Conservation (phyloP, 495 filamentous ascomycete species). For the Neurospora sp. region DNA sequence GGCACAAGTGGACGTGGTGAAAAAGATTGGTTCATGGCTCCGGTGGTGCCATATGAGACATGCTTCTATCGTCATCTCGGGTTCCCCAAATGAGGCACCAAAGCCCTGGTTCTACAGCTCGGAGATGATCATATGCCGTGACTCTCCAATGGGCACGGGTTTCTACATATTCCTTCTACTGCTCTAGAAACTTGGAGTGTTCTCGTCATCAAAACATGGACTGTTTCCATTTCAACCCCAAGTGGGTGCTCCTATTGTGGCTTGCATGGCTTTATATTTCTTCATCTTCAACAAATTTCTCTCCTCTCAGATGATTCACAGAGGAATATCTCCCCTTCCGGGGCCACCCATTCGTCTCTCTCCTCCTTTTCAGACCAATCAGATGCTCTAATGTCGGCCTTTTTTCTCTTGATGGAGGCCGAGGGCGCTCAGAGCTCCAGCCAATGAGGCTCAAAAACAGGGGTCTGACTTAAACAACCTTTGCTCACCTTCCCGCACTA, state of each 20-base stretch:
- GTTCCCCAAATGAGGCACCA: background rate
- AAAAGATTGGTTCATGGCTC: background rate
- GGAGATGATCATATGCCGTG: background rate
- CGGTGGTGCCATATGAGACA: background rate
- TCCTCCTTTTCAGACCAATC: slow-evolving; percentile 17
- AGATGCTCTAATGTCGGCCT: slow-evolving; percentile 6
- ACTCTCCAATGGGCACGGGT: background rate
- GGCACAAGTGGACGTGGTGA: background rate
- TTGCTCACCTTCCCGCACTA: slow-evolving; percentile 25
- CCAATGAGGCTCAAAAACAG: slow-evolving; percentile 29
- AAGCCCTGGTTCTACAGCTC: background rate
- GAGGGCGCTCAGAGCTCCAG: slow-evolving; percentile 18
- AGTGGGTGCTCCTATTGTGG: background rate
- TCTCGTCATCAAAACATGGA: background rate
- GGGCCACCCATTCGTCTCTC: slow-evolving; percentile 13
- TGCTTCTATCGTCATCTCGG: background rate
- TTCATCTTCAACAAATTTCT: slow-evolving; percentile 2
- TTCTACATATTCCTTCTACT: background rate
- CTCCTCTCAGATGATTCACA: slow-evolving; percentile 5
- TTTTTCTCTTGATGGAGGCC: slow-evolving; percentile 21
- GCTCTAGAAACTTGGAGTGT: background rate
- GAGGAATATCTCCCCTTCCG: slow-evolving; percentile 2
- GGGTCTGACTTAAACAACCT: slow-evolving; percentile 25
- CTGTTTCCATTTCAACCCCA: background rate
- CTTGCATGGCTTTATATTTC: background rate